A percentile compares a stretch with the other conserved stretches of the same genome.
Conservation (phyloP, 148 eudicot species). For the Rhododendron griersonianum region DNA sequence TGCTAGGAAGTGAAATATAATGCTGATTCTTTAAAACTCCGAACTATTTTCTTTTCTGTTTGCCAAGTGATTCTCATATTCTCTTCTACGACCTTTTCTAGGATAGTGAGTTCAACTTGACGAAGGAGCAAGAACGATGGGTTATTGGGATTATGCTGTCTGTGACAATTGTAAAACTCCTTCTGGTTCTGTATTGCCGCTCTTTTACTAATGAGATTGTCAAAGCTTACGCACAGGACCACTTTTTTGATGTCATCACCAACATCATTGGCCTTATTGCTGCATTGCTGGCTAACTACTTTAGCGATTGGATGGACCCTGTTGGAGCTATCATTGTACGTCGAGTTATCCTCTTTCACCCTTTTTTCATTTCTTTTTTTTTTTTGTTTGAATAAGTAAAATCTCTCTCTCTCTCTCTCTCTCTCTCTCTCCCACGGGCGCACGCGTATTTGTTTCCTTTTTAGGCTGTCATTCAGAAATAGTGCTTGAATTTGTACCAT, state of each 20-base stretch:
- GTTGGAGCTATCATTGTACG: slow-evolving; percentile 93
- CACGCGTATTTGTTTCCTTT: neutral
- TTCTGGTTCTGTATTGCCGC: slow-evolving; percentile 77
- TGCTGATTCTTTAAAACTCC: neutral
- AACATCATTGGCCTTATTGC: slow-evolving; percentile 84
- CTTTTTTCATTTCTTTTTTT: neutral
- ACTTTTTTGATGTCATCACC: slow-evolving; percentile 95
- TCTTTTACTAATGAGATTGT: slow-evolving; percentile 92
- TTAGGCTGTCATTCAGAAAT: neutral
- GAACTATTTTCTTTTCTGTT: neutral
- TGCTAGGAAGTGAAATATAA: neutral
- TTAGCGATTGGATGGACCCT: slow-evolving; percentile 85
- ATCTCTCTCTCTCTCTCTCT: neutral
- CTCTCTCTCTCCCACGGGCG: neutral
- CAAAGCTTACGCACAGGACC: slow-evolving; percentile 96
- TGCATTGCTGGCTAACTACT: slow-evolving; percentile 72
- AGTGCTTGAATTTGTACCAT: neutral
- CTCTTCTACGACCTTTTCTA: slow-evolving; percentile 16
- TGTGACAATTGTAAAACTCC: slow-evolving; percentile 72
- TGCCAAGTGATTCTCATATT: neutral
- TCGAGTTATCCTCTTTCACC: neutral
- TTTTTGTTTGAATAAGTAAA: neutral
- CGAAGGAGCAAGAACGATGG: slow-evolving; percentile 64
- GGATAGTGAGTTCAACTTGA: slow-evolving; percentile 49
- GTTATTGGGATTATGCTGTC: slow-evolving; percentile 86